Base-by-base conservation (phyloP, 768 basidiomycete species). In the Tephrocybe sp. region DNA sequence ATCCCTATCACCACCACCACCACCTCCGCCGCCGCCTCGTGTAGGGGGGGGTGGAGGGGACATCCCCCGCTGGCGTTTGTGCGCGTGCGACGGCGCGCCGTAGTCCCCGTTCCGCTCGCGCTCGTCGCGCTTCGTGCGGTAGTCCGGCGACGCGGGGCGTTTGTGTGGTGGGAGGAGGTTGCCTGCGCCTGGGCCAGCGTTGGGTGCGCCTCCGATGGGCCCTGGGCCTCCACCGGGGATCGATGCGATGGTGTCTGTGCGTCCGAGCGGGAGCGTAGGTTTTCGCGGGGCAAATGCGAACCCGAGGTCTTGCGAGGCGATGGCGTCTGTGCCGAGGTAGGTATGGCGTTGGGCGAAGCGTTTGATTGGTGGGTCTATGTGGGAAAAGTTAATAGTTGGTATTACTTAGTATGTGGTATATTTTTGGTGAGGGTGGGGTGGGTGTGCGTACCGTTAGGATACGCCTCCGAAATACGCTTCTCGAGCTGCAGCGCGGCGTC, bases 401-500 rank as follows among this genome's bases (percentile, higher is more conserved):
- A 6, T 19, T 17, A 26, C n/a, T n/a, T n/a, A n/a, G n/a, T n/a
- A n/a, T n/a, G n/a, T n/a, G n/a, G n/a, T n/a, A n/a, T n/a, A n/a
- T n/a, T n/a, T n/a, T n/a, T n/a, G n/a, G n/a, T n/a, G n/a, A n/a
- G 30, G 3, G 13, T 12, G 14, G 11, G 48, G n/a, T 17, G 48
- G 36, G 42, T 43, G 13, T 9, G 68, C 82, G 35, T 54, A 92
- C 93, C 92, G 43, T 82, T 82, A 0, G 93, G 85, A 68, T 92
- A 98, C 0, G 85, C 83, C 53, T 98, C 95, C 0, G 86, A 75
- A 60, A 98, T 89, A 7, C 97, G 82, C 54, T 85, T 84, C 67
- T 97, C 94, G 41, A 98, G 80, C 68, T 95, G 92, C 58, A 89
- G 84, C 2, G 90, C 82, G 1, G 90, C 87, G 38, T 89, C 85